Evolutionary conservation across 2,329 filamentous ascomycete genomes (phyloP).

Genomic region (Lasiodiplodia sp.): DNA sequence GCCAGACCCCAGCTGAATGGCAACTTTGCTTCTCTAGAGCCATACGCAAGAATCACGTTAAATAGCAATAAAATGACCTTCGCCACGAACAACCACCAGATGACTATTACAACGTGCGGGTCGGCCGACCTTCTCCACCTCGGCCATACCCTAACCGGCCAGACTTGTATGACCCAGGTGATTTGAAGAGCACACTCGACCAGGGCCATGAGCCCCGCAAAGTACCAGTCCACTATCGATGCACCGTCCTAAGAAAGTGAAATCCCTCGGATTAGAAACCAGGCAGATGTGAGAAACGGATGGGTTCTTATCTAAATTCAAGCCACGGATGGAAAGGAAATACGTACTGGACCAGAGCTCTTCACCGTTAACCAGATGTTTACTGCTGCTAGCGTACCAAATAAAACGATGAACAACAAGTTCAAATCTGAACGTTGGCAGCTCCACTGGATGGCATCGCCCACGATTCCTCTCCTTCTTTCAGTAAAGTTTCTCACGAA

Average conservation of each 20-base stretch:
- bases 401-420: background rate
- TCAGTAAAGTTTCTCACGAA: background rate
- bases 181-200: background rate
- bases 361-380: background rate
- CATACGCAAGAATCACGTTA: background rate
- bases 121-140: background rate
- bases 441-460: background rate
- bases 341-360: background rate
- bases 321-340: background rate
- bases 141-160: background rate
- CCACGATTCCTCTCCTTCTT: background rate
- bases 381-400: background rate
- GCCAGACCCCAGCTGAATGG: background rate
- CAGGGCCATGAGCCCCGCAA: background rate
- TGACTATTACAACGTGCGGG: background rate
- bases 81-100: background rate
- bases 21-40: background rate
- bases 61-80: background rate
- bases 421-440: background rate
- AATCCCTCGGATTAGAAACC: background rate
- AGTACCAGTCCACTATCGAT: background rate
- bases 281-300: too few species aligned
- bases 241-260: background rate
- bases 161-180: background rate
- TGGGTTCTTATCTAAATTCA: too few species aligned